Evolutionary conservation across 495 filamentous ascomycete genomes (phyloP).

Genomic region (Sordaria brevicollis): DNA sequence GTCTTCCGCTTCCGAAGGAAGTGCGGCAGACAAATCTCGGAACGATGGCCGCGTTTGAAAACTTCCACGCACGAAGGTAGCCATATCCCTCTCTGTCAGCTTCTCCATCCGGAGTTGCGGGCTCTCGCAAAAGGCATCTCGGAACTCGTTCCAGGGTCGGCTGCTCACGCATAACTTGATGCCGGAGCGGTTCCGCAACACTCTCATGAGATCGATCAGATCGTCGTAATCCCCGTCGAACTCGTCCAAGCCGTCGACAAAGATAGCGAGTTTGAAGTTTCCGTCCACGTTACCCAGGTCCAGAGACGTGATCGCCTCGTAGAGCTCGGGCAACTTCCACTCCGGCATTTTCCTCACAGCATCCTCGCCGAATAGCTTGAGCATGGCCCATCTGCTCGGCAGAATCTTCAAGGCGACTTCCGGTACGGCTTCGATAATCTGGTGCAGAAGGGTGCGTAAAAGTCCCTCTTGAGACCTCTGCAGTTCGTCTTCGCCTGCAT

Average conservation of each 20-base stretch:
- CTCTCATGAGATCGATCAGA: constrained; percentile 9
- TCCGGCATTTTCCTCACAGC: no score
- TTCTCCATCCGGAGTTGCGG: constrained; percentile 15
- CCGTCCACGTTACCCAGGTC: background rate
- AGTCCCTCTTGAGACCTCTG: constrained; percentile 33
- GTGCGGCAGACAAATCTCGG: background rate
- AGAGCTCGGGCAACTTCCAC: background rate
- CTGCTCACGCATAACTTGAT: constrained; percentile 34
- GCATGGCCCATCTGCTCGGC: no score
- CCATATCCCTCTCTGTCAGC: constrained; percentile 18
- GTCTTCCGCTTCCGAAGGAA: background rate
- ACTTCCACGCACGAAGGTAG: constrained; percentile 1
- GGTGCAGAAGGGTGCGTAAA: constrained; percentile 23
- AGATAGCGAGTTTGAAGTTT: constrained; percentile 20
- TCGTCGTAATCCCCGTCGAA: constrained; percentile 7
- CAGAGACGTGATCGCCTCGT: background rate
- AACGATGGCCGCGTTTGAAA: background rate
- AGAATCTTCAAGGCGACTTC: constrained; percentile 6
- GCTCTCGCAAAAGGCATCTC: constrained; percentile 15
- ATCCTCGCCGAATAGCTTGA: no score
- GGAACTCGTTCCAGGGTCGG: constrained; percentile 29
- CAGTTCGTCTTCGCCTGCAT: constrained; percentile 13
- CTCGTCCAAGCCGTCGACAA: constrained; percentile 26
- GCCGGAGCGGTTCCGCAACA: background rate
- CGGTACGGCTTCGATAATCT: constrained; percentile 13